Conservation (phyloP, 2,329 filamentous ascomycete species). For the Pyrenochaeta sp. region DNA sequence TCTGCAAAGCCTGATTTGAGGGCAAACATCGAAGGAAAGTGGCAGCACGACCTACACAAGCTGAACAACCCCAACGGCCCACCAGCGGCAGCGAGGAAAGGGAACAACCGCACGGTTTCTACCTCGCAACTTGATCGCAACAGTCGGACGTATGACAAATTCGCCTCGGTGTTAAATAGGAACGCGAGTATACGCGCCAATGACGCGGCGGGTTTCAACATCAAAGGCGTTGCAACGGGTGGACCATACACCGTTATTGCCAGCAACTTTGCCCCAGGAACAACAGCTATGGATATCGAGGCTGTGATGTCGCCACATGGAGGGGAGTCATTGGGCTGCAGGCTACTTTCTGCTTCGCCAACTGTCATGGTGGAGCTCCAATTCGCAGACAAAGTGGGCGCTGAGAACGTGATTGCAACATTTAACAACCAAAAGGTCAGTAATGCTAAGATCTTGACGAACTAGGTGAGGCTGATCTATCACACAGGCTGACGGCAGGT, state of each 20-base stretch:
- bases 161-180: constrained; percentile 46
- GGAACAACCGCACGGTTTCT: constrained; percentile 49
- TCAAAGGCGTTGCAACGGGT: constrained; percentile 71
- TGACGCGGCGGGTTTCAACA: constrained; percentile 64
- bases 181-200: constrained; percentile 38
- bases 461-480: constrained; percentile 15
- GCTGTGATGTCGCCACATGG: constrained; percentile 81
- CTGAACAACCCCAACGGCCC: constrained; percentile 50
- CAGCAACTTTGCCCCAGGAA: constrained; percentile 83
- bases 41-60: constrained; percentile 75
- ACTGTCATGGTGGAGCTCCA: constrained; percentile 81
- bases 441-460: constrained; percentile 5
- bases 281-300: constrained; percentile 83
- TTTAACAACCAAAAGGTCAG: constrained; percentile 82
- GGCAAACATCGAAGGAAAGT: constrained; percentile 71
- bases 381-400: constrained; percentile 75
- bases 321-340: constrained; percentile 70
- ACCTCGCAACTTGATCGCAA: constrained; percentile 53
- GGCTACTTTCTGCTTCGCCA: constrained; percentile 71
- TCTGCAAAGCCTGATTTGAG: constrained; percentile 49
- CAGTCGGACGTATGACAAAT: constrained; percentile 52
- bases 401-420: constrained; percentile 75
- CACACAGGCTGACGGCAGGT: constrained; percentile 75
- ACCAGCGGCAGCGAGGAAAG: constrained; percentile 39
- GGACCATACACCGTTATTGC: constrained; percentile 77